Base-by-base conservation (phyloP, 31 red algal species). In the Asparagopsis taxiformis region DNA sequence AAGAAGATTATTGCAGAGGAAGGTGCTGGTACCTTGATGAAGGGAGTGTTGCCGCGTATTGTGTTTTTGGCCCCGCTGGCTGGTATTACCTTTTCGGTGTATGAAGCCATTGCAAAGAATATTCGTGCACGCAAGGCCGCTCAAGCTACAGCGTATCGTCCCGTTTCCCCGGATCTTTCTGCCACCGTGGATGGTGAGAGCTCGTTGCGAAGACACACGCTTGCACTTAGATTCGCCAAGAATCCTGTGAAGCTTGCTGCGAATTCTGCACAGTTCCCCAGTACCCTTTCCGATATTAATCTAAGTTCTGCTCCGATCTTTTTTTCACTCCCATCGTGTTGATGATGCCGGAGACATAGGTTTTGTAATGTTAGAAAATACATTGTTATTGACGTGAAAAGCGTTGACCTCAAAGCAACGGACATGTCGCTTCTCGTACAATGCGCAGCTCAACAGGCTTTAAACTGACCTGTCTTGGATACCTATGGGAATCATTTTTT, bases 61-160 rank as follows among this genome's bases (percentile, higher is more conserved):
- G 80, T 94, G 46, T 98, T 87, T 54, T 62, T 98, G 24, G 95
- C 95, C 33, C 95, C 95, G 6, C 80, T 98, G 1, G 95, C 95
- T 9, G 95, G 86, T 20, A 98, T 98, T 56, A 98, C 95, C 0
- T 85, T 98, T 51, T 91, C 86, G 10, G 87, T 98, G 36, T 98
- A 98, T 68, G 91, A 98, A 48, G 90, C 80, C 11, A 77, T 98
- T 25, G 79, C 80, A 3, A 66, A 55, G n/a, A 78, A 78, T 26
- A 82, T 97, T n/a, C 56, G 64, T 31, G 43, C 87, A 62, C 51
- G 79, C 15, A 94, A 94, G 74, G 38, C 70, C 21, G 9, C 8
- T 9, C 22, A 34, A 3, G 7, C n/a, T 37, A 58, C 53, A 22
- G 51, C 43, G n/a, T n/a, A n/a, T n/a, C n/a, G n/a, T n/a, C n/a